Percentiles rank a stretch among this genome's conserved stretches.
Conservation (phyloP, 192 early-diverging fungal genomes). For the Cladochytrium replicatum region DNA sequence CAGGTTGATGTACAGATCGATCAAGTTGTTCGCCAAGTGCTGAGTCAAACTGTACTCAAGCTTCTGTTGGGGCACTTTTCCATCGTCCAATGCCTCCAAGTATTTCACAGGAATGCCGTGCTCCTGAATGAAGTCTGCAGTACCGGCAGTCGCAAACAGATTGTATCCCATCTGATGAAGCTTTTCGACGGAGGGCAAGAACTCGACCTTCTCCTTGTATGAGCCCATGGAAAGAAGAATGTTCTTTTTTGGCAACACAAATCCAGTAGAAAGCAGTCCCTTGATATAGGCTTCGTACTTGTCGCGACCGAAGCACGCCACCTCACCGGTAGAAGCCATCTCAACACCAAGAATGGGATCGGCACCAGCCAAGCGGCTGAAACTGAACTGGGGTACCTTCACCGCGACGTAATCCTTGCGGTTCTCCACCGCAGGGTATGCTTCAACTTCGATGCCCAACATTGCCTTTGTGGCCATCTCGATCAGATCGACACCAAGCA, state of each 20-base stretch:
- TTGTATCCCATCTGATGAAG: constrained; percentile 79
- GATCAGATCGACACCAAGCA: constrained; percentile 86
- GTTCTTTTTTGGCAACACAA: constrained; percentile 91
- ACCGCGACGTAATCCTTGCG: constrained; percentile 77
- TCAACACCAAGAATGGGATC: constrained; percentile 98
- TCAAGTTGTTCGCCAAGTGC: constrained; percentile 92
- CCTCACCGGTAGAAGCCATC: constrained; percentile 99
- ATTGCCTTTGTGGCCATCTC: constrained; percentile 96
- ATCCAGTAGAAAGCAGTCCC: constrained; percentile 86
- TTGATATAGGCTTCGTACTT: constrained; percentile 99
- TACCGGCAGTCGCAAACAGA: constrained; percentile 93
- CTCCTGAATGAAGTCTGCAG: constrained; percentile 93
- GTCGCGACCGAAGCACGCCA: constrained; percentile 93
- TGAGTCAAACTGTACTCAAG: constrained; percentile 89
- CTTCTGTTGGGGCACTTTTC: constrained; percentile 39
- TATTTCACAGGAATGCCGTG: constrained; percentile 87
- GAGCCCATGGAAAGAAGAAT: constrained; percentile 91
- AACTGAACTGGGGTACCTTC: constrained; percentile 97
- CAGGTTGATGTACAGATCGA: constrained; percentile 98
- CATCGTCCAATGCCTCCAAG: constrained; percentile 67
- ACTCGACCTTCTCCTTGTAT: constrained; percentile 97
- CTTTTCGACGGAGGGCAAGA: constrained; percentile 79
- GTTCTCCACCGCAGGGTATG: constrained; percentile 72
- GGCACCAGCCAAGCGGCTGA: constrained; percentile 87
- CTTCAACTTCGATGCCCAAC: constrained; percentile 66